These are phyloP conservation scores for Diaporthe nobilis DNA, from an alignment of 2,329 filamentous ascomycete species.

Conservation along the genomic window DNA sequence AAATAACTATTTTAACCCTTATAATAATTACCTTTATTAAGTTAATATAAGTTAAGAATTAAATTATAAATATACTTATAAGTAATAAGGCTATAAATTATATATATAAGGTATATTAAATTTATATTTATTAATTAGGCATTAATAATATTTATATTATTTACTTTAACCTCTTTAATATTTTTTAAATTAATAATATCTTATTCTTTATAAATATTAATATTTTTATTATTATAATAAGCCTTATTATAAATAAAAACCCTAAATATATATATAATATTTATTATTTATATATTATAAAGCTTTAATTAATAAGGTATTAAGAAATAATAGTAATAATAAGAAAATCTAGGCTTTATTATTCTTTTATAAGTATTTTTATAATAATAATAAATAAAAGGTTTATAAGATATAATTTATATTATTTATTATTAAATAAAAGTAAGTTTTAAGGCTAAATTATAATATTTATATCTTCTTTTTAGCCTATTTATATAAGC, in stretches of 20 bases:
- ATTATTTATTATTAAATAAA: background rate
- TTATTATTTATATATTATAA: background rate
- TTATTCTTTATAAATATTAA: background rate
- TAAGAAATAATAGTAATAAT: background rate
- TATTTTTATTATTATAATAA: background rate
- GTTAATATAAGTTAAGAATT: too few species aligned
- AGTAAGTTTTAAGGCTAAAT: background rate
- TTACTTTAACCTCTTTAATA: background rate
- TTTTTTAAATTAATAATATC: background rate
- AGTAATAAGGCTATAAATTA: background rate
- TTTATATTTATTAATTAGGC: background rate
- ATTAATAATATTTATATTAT: background rate
- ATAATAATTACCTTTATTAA: background rate
- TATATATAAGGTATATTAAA: background rate
- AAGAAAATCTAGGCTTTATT: background rate
- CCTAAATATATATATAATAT: background rate
- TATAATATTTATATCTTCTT: background rate
- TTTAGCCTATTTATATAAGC: background rate
- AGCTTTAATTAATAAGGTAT: fast-evolving
- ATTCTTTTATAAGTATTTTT: background rate
- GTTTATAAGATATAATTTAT: background rate
- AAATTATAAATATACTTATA: background rate
- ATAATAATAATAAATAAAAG: background rate
- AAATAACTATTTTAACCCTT: background rate
- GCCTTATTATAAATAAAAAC: background rate